Evolutionary conservation across 345 rosid species (phyloP).

Genomic region (Cardamine chenopodiifolia): DNA sequence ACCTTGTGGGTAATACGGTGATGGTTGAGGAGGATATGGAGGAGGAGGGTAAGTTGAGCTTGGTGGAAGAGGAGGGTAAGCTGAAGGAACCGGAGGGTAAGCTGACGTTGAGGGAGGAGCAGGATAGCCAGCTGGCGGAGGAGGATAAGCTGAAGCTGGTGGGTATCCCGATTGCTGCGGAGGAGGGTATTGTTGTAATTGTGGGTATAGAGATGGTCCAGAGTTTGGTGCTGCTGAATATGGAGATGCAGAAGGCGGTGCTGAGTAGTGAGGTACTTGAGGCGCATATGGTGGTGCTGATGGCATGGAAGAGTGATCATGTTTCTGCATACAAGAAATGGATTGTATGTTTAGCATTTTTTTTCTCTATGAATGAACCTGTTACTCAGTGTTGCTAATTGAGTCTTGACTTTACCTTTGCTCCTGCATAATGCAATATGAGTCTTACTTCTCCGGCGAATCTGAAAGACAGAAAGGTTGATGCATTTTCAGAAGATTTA

Average conservation of each 20-base stretch:
- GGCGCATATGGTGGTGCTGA: constrained; percentile 58
- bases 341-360: constrained; percentile 2
- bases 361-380: background rate
- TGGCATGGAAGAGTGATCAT: constrained; percentile 38
- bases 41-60: constrained; percentile 51
- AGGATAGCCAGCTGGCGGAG: constrained; percentile 50
- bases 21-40: constrained; percentile 45
- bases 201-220: constrained; percentile 43
- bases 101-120: constrained; percentile 42
- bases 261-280: constrained; percentile 41
- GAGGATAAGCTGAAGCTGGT: constrained; percentile 48
- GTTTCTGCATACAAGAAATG: constrained; percentile 51
- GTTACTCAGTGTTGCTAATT: background rate
- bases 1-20: constrained; percentile 65
- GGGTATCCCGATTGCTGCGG: constrained; percentile 49
- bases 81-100: constrained; percentile 48
- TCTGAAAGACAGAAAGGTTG: constrained; percentile 50
- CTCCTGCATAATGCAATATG: constrained; percentile 66
- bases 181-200: constrained; percentile 38
- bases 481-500: constrained; percentile 6
- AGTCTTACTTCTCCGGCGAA: constrained; percentile 79
- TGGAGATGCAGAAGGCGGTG: constrained; percentile 44
- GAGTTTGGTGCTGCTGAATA: constrained; percentile 42
- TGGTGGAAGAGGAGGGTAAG: constrained; percentile 52
- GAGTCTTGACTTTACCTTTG: constrained; percentile 50